Percentiles rank a stretch among this genome's conserved stretches.
Evolutionary conservation across 2,329 filamentous ascomycete genomes (phyloP).

Genomic region (Sclerotinia glacialis): DNA sequence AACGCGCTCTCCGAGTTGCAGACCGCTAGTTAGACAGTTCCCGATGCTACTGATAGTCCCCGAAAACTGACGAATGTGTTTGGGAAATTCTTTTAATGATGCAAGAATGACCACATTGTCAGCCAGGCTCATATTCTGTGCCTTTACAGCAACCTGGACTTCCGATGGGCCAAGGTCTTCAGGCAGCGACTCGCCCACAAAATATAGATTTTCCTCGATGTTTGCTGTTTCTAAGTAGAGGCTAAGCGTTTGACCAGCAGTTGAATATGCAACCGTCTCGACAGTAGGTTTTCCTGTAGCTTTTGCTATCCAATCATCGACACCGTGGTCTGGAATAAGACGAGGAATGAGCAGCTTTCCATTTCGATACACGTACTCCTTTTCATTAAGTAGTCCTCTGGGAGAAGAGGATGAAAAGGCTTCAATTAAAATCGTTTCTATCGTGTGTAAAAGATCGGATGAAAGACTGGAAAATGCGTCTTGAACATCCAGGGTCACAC

Average conservation of each 20-base stretch:
- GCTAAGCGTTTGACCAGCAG: neutral
- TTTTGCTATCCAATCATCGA: slow-evolving; percentile 24
- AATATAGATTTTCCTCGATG: neutral
- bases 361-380: neutral
- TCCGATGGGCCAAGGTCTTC: neutral
- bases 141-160: neutral
- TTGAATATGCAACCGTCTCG: neutral
- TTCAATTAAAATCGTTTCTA: neutral
- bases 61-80: neutral
- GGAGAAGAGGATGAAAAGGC: neutral
- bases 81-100: neutral
- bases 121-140: neutral
- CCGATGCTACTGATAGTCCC: neutral
- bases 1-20: neutral
- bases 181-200: neutral
- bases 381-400: neutral
- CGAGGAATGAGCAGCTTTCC: neutral
- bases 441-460: neutral
- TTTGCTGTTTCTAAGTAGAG: neutral
- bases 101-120: neutral
- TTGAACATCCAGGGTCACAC: neutral
- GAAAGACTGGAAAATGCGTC: neutral
- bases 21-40: neutral
- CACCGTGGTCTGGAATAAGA: slow-evolving; percentile 22
- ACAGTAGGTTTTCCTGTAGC: neutral